Conservation (phyloP, 2,329 filamentous ascomycete species). For the Helminthosporium solani region DNA sequence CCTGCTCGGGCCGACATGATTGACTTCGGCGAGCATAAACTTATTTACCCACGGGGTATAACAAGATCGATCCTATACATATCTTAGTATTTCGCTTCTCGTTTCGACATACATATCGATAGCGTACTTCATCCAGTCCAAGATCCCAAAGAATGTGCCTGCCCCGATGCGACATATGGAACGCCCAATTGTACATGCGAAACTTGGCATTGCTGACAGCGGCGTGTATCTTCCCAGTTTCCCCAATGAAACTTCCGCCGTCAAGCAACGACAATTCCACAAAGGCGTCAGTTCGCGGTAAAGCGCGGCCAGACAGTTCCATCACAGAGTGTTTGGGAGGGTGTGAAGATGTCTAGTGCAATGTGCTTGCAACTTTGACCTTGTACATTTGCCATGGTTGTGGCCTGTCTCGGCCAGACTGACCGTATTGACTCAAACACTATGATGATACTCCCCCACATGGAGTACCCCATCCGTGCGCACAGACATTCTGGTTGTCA, state of each 20-base stretch:
- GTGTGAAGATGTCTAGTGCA: conserved; percentile 7
- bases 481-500: conserved; percentile 3
- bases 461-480: conserved; percentile 15
- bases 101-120: not conserved
- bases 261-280: conserved; percentile 32
- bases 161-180: conserved; percentile 27
- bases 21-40: conserved; percentile 28
- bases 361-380: conserved; percentile 3
- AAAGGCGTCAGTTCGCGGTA: conserved; percentile 21
- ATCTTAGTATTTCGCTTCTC: conserved; percentile 1
- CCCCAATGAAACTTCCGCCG: conserved; percentile 36
- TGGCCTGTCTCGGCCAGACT: not conserved
- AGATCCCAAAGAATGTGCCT: conserved; percentile 37
- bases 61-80: conserved; percentile 26
- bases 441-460: conserved; percentile 12
- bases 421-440: not conserved
- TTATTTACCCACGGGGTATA: conserved; percentile 39
- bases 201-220: conserved; percentile 25
- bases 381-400: conserved; percentile 1
- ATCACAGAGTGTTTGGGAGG: not conserved
- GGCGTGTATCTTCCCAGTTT: conserved; percentile 30
- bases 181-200: conserved; percentile 41
- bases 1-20: conserved; percentile 30
- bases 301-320: not conserved
- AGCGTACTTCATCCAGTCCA: conserved; percentile 31